Percentiles rank a stretch among this genome's conserved stretches.
Evolutionary conservation across 805 yeast species (phyloP).

Genomic region (Blastobotrys attinorum): DNA sequence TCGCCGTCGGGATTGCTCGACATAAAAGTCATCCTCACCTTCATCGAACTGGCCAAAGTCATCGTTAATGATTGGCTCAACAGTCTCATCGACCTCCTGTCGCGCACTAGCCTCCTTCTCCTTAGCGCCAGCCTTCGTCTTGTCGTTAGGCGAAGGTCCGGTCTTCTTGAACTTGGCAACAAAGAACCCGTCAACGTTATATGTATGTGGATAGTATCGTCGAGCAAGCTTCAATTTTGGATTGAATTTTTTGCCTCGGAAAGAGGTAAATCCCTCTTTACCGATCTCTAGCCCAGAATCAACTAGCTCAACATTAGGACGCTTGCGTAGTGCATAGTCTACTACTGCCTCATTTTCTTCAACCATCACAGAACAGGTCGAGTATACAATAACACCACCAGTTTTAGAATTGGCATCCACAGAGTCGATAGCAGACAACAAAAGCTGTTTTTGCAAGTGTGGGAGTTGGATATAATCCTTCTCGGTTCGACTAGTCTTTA

Average conservation of each 20-base stretch:
- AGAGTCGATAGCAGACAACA: conserved; percentile 93
- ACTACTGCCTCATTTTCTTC: conserved; percentile 98
- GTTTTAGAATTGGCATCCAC: conserved; percentile 88
- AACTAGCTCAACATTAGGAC: conserved; percentile 92
- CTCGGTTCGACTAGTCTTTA: conserved; percentile 87
- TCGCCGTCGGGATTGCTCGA: conserved; percentile 44
- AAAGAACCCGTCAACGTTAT: conserved; percentile 96
- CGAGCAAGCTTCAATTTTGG: conserved; percentile 71
- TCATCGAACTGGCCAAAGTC: conserved; percentile 82
- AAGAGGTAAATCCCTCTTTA: conserved; percentile 89
- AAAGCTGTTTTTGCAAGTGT: conserved; percentile 88
- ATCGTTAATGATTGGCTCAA: conserved; percentile 69
- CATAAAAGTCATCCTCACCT: conserved; percentile 64
- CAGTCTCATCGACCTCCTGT: conserved; percentile 54
- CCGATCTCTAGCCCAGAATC: conserved; percentile 91
- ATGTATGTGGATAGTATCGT: conserved; percentile 97
- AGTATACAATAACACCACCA: conserved; percentile 92
- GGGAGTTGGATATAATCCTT: conserved; percentile 96
- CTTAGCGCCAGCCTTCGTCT: conserved; percentile 76
- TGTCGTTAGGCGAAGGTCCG: conserved; percentile 79
- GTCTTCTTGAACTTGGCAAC: conserved; percentile 94
- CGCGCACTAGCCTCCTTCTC: conserved; percentile 80
- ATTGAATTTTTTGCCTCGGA: conserved; percentile 86
- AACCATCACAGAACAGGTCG: conserved; percentile 97
- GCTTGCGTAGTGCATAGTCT: conserved; percentile 91